Evolutionary conservation across 768 basidiomycete species (phyloP), one percentile per base, ranked within the genome.

Genomic region (Imleria badia): DNA sequence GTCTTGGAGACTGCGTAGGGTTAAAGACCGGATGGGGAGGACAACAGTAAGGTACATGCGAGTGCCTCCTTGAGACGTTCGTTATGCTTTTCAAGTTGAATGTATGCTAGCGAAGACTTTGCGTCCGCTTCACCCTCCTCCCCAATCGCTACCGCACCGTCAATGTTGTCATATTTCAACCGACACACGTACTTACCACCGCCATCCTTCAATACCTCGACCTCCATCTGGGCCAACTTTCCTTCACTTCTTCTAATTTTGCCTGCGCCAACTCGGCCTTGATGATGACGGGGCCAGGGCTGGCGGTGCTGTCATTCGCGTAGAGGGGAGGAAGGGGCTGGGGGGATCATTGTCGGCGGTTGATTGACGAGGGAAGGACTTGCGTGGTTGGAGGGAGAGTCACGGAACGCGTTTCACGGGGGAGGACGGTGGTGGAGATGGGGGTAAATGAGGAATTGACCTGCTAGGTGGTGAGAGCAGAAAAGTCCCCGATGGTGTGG

Each of bases 71-170:
- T 98, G 51, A 99, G 74, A 15, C 97, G 76, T 65, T 94, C 93
- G 58, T 98, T 99, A 66, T 98, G 96, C 69, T 92, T 97, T 75
- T 98, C 95, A 1, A 99, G 83, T 66, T 98, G 96, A 17, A 89
- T 79, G 69, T 86, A 84, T 31, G 83, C 83, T 56, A 90, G 62
- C 5, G 87, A 83, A 59, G 79, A 76, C 63, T 85, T 86, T 7
- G 74, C 73, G 30, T 61, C 72, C 4, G 66, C 65, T 17, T 72
- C 67, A 12, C 60, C 66, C 34, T 65, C 73, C 29, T 69, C 72
- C 15, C 60, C 71, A 14, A 31, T 19, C 17, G 45, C 69, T 71
- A 38, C 9, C 26, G 7, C n/a, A 14, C 17, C 30, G 46, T 68
- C 43, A 63, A 51, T 11, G 17, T 15, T 8, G 22, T 39, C 29